Evolutionary conservation across 2,329 filamentous ascomycete genomes (phyloP).

Genomic region (Geoglossum cookeanum): DNA sequence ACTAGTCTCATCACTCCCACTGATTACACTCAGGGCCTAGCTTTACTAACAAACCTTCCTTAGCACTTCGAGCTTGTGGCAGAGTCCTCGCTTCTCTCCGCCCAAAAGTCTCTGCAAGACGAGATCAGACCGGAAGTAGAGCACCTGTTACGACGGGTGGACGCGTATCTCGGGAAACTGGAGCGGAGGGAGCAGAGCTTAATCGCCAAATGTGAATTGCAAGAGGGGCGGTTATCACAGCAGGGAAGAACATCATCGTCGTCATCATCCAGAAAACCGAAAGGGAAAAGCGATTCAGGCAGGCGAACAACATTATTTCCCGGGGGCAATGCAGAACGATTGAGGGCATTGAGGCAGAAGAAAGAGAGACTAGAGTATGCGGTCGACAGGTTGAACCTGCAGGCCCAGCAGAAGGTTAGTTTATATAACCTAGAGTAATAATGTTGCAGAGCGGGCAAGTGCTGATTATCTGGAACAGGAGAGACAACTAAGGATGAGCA

Average conservation of each 20-base stretch:
- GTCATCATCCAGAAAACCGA: background rate
- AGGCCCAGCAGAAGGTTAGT: constrained; percentile 18
- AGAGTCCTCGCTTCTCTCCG: constrained; percentile 4
- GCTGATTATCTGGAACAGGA: constrained; percentile 18
- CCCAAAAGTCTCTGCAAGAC: constrained; percentile 3
- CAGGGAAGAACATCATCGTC: constrained; percentile 9
- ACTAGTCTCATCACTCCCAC: background rate
- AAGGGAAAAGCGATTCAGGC: background rate
- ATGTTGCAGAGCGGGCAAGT: background rate
- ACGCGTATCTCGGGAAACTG: constrained; percentile 4
- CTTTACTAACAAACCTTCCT: background rate
- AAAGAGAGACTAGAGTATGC: constrained; percentile 6
- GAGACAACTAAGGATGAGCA: constrained; percentile 34
- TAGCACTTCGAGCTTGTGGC: constrained; percentile 6
- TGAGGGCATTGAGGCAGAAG: constrained; percentile 16
- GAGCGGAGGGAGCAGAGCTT: constrained; percentile 4
- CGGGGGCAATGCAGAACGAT: constrained; percentile 24
- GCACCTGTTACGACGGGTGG: constrained; percentile 4
- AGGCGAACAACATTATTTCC: constrained; percentile 13
- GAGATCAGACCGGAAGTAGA: constrained; percentile 5
- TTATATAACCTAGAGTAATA: background rate
- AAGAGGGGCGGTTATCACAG: constrained; percentile 21
- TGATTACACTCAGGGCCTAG: background rate
- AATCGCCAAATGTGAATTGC: constrained; percentile 4
- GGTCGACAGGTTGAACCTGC: constrained; percentile 5